Conservation (phyloP, 495 filamentous ascomycete genomes). For the Niebla homalea region DNA sequence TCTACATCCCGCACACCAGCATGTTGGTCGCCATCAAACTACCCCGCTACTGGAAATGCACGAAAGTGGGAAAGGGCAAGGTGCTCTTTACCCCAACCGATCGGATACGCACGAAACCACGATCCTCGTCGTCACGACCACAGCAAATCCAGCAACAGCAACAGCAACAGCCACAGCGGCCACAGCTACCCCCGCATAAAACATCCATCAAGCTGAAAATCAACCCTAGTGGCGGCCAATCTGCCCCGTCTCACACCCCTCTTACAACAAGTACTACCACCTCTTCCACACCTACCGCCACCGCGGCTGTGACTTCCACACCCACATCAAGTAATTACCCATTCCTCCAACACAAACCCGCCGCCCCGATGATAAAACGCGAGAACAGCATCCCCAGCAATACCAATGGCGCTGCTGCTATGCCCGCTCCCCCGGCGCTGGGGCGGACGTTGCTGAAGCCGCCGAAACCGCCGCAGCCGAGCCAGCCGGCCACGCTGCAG, state of each 20-base stretch:
- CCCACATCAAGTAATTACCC: not conserved
- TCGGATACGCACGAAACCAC: conserved; percentile 5
- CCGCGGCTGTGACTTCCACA: not conserved
- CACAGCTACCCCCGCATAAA: not conserved
- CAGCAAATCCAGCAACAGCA: conserved; percentile 7
- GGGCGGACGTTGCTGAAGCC: not conserved
- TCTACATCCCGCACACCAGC: conserved; percentile 55
- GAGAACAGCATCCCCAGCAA: not conserved
- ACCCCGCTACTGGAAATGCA: conserved; percentile 57
- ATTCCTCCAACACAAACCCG: not conserved
- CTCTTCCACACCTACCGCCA: not conserved
- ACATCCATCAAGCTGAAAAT: conserved; percentile 8
- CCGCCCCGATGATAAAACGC: not conserved
- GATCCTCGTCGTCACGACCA: conserved; percentile 10
- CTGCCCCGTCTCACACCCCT: not conserved
- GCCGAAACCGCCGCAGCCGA: not conserved
- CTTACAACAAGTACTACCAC: not conserved
- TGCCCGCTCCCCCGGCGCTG: not conserved
- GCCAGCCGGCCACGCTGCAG: not conserved
- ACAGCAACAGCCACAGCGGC: conserved; percentile 10
- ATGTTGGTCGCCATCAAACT: conserved; percentile 50
- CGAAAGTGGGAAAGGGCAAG: conserved; percentile 41
- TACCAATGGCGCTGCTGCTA: not conserved
- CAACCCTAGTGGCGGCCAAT: not conserved
- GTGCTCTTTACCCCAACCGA: conserved; percentile 11